Percentiles rank a stretch among this genome's conserved stretches.
Evolutionary conservation across 306 rosid species (phyloP).

Genomic region (Quercus gilva): DNA sequence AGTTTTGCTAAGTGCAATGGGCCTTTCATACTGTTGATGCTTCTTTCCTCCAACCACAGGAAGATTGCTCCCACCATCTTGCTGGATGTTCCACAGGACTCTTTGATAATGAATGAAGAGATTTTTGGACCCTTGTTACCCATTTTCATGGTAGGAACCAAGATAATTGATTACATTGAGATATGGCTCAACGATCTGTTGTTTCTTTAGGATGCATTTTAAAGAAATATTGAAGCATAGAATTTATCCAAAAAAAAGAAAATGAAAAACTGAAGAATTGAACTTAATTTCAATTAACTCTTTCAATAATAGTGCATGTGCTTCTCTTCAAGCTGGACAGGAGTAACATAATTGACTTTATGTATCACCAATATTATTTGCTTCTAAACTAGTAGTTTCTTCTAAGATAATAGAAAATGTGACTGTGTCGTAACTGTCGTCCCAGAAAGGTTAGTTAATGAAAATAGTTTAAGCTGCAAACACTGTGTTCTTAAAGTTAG

Average conservation of each 20-base stretch:
- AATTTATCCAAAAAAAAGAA: no score
- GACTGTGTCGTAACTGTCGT: neutral
- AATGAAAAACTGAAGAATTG: no score
- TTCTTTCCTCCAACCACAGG: slow-evolving; percentile 42
- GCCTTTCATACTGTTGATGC: slow-evolving; percentile 14
- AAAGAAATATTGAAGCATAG: neutral
- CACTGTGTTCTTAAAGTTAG: neutral
- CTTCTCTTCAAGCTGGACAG: neutral
- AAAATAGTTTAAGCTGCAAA: neutral
- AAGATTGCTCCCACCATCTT: slow-evolving; percentile 87
- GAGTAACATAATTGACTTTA: neutral
- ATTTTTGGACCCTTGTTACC: slow-evolving; percentile 98
- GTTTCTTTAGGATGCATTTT: slow-evolving; percentile 5
- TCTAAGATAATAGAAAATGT: neutral
- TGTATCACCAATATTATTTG: neutral
- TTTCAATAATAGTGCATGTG: neutral
- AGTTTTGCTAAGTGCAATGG: slow-evolving; percentile 9
- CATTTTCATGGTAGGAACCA: slow-evolving; percentile 67
- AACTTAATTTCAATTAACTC: neutral
- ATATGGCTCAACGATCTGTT: neutral
- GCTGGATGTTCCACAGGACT: slow-evolving; percentile 75
- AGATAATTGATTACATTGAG: neutral
- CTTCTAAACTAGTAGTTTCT: neutral
- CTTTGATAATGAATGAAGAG: slow-evolving; percentile 82
- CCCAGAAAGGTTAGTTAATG: neutral